These are phyloP conservation scores for barrel medic (Medicago truncatula) DNA, from an alignment of 306 rosid genomes.

Conservation along the genomic window DNA sequence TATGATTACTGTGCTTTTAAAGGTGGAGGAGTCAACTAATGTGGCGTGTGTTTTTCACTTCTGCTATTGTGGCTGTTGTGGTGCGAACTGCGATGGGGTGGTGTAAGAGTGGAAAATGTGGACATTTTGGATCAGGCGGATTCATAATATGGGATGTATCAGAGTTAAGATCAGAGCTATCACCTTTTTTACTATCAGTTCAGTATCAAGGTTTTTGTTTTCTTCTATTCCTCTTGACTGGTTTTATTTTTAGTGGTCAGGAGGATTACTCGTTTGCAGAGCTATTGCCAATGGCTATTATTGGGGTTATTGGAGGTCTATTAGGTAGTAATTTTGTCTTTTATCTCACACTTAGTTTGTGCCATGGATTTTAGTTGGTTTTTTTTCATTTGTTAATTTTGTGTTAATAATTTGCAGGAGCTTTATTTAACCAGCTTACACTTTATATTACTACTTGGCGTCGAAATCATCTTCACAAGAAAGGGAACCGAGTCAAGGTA, in stretches of 20 bases:
- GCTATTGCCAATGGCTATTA: slow-evolving; percentile 92
- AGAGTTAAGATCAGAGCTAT: slow-evolving; percentile 73
- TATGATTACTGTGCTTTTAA: slow-evolving; percentile 25
- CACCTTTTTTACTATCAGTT: slow-evolving; percentile 37
- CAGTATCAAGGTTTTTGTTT: slow-evolving; percentile 46
- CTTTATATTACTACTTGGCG: slow-evolving; percentile 85
- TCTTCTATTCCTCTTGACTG: slow-evolving; percentile 46
- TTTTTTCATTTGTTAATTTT: slow-evolving; percentile 36
- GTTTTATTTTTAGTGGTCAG: slow-evolving; percentile 78
- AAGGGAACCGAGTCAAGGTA: slow-evolving; percentile 91
- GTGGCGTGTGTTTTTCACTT: slow-evolving; percentile 98
- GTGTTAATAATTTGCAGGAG: slow-evolving; percentile 61
- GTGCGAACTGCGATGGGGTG: slow-evolving; percentile 96
- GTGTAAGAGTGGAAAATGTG: slow-evolving; percentile 95
- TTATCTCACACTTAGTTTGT: slow-evolving; percentile 8
- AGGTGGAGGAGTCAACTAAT: slow-evolving; percentile 80
- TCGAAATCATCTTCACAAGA: slow-evolving; percentile 86
- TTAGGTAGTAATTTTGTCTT: slow-evolving; percentile 58
- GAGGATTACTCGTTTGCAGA: slow-evolving; percentile 96
- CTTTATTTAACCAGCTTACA: slow-evolving; percentile 93
- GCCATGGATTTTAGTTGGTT: slow-evolving; percentile 15
- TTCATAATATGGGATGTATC: slow-evolving; percentile 96
- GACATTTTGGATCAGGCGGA: slow-evolving; percentile 98
- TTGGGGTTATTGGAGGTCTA: slow-evolving; percentile 96
- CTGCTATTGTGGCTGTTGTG: slow-evolving; percentile 96